A percentile compares a stretch with the other conserved stretches of the same genome.
Evolutionary conservation across 129 eudicot species (phyloP).

Genomic region (Flaveria robusta): DNA sequence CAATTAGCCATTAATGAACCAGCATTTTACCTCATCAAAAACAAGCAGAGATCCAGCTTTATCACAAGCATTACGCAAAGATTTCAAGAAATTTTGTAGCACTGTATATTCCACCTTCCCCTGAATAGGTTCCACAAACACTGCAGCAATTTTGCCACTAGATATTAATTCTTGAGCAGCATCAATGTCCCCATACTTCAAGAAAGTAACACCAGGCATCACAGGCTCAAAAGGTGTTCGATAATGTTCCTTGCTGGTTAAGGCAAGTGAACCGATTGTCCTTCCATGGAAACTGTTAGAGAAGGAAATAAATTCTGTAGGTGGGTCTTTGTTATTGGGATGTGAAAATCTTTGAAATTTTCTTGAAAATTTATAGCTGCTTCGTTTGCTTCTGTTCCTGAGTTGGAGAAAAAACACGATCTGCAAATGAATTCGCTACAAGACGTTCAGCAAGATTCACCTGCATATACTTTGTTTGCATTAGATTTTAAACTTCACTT

Average conservation of each 20-base stretch:
- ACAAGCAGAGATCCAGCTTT: slow-evolving; percentile 74
- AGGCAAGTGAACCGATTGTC: slow-evolving; percentile 87
- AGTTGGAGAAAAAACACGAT: slow-evolving; percentile 77
- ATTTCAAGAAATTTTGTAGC: slow-evolving; percentile 73
- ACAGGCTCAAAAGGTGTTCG: slow-evolving; percentile 86
- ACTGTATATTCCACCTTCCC: slow-evolving; percentile 90
- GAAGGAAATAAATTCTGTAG: slow-evolving; percentile 69
- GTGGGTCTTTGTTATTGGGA: slow-evolving; percentile 52
- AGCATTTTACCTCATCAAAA: slow-evolving; percentile 64
- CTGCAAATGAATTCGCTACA: slow-evolving; percentile 74
- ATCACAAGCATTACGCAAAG: slow-evolving; percentile 70
- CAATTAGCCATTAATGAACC: slow-evolving; percentile 2
- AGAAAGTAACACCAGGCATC: slow-evolving; percentile 85
- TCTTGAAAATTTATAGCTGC: slow-evolving; percentile 89
- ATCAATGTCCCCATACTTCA: slow-evolving; percentile 61
- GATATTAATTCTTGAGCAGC: slow-evolving; percentile 58
- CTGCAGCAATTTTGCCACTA: slow-evolving; percentile 79
- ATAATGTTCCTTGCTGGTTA: slow-evolving; percentile 93
- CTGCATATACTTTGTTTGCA: slow-evolving; percentile 32
- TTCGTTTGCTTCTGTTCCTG: slow-evolving; percentile 92
- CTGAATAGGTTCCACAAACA: slow-evolving; percentile 86
- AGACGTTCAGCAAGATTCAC: slow-evolving; percentile 86
- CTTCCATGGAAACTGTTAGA: slow-evolving; percentile 85
- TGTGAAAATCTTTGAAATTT: slow-evolving; percentile 62
- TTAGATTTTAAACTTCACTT: slow-evolving; percentile 8